phyloP scores from a whole-genome alignment of 164 flowering plant genomes.

The Cinnamomum chago region DNA sequence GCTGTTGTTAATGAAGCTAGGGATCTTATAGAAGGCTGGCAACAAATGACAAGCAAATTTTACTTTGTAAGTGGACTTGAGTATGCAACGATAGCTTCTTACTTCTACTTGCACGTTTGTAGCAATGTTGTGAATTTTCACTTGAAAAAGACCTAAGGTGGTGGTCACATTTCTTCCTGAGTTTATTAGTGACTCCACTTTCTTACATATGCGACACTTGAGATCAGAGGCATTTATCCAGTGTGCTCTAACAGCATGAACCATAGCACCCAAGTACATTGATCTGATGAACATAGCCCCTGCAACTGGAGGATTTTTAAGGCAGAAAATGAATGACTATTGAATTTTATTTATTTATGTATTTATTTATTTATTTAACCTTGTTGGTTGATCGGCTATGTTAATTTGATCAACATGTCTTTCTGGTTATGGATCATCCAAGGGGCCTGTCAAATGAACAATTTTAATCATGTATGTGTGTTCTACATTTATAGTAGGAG shows the following conservation, averaged over 20 bases:
- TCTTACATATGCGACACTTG: too few relatives aligned
- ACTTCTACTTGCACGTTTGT: background rate
- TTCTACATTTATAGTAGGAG: too few relatives aligned
- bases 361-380: too few relatives aligned
- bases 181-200: background rate
- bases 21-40: constrained; percentile 64
- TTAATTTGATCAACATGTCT: too few relatives aligned
- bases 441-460: too few relatives aligned
- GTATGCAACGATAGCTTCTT: background rate
- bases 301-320: too few relatives aligned
- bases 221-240: background rate
- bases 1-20: constrained; percentile 50
- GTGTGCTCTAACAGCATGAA: background rate
- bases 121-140: background rate
- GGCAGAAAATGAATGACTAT: too few relatives aligned
- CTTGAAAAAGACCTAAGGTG: background rate
- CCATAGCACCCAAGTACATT: background rate
- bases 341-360: too few relatives aligned
- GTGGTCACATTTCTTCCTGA: background rate
- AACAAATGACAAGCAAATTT: constrained; percentile 69
- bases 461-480: too few relatives aligned
- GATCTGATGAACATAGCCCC: too few relatives aligned
- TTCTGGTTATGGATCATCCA: too few relatives aligned
- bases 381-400: too few relatives aligned
- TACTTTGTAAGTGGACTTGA: constrained; percentile 56